Evolutionary conservation across 345 rosid species (phyloP), one percentile per base, ranked within the genome.

Genomic region (Limnanthes douglasii): DNA sequence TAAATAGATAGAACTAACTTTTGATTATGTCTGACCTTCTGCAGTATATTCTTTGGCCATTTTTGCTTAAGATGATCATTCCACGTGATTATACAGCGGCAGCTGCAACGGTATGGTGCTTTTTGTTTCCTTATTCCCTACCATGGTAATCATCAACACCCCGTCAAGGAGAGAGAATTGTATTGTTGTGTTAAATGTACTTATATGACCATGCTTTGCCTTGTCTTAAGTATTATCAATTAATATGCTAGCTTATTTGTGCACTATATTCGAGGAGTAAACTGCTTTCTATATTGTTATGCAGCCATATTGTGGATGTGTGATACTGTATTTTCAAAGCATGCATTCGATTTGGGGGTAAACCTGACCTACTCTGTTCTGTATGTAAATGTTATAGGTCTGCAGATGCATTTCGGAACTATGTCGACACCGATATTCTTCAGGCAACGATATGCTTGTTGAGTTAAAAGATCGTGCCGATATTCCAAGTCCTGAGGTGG

Each of bases 1-100:
- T n/a, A n/a, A n/a, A n/a, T n/a, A n/a, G n/a, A n/a, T n/a, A n/a
- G n/a, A n/a, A n/a, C n/a, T n/a, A n/a, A n/a, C n/a, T n/a, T n/a
- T n/a, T n/a, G n/a, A n/a, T n/a, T n/a, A n/a, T n/a, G n/a, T 27
- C 2, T 0, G 9, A 13, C 11, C 31, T 27, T 3, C 23, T 60
- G 65, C 95, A 88, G 97, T 85, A 74, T 34, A 59, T 79, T 29
- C 95, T 88, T 52, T 88, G 97, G 97, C 97, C 95, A 18, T 83
- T 83, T 66, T 74, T 88, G 21, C 52, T 88, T 61, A 83, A 74
- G 69, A 68, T 76, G 93, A 73, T 83, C 33, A 46, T 73, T 39
- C 97, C 97, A 39, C 66, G 60, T 34, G 54, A 38, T 28, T 83
- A 73, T 50, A 76, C 90, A 18, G 73, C 76, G 45, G 86, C 93